Evolutionary conservation across 106 monocot genomes (phyloP), one percentile per base, ranked within the genome.

Genomic region (Dendrobium nobile): DNA sequence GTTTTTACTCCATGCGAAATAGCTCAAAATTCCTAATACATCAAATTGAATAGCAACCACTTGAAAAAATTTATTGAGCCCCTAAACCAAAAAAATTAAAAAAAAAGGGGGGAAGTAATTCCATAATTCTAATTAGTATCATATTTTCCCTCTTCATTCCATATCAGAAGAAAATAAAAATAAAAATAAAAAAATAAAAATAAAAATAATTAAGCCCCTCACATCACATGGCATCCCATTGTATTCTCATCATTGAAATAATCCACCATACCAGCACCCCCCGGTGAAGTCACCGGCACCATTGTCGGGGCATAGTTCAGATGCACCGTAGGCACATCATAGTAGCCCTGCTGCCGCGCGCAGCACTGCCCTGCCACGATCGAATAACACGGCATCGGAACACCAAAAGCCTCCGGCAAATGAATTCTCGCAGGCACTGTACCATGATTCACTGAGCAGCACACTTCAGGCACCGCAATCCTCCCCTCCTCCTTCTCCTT

Each of bases 221-320:
- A 96, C 95, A 96, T 96, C 7, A 96, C 81, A 41, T 47, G 20
- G 77, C 95, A 96, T 41, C 95, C 93, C 33, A 77, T 85, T 0
- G 95, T 88, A 77, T 96, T 96, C 13, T 96, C 95, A 55, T 96
- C 95, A 68, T 89, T 90, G 89, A 96, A 96, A 84, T 90, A 96
- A 67, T 96, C 93, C 2, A 64, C 68, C 24, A 95, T 70, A 9
- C 79, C 85, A 3, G 80, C 75, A 24, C 84, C 51, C 7, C 76
- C 80, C 13, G 65, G 82, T 64, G 79, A 24, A 15, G 70, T 79
- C 59, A 73, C 59, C 31, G 58, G 58, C 42, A 41, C 26, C 28
- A 11, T 10, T 6, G 70, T 2, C 11, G 24, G 73, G 9, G 28
- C 7, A 18, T 20, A 18, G 41, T 73, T 31, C 8, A 11, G 33